These are phyloP conservation scores for Xylaria sp. DNA, from an alignment of 2,329 filamentous ascomycete genomes.

Conservation along the genomic window DNA sequence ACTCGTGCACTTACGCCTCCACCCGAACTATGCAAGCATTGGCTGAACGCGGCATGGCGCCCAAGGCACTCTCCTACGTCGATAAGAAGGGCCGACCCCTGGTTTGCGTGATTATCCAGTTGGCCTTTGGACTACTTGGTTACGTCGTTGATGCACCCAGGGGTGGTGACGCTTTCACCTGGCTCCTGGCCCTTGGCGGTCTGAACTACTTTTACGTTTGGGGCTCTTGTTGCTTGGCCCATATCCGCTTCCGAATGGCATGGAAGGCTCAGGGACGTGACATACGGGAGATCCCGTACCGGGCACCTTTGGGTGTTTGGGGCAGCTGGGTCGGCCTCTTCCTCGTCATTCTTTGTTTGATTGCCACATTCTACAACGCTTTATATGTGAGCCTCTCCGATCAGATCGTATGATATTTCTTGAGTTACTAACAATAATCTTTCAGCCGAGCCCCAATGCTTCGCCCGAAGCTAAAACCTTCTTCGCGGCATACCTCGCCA, in stretches of 20 bases:
- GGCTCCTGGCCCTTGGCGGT: slow-evolving; percentile 74
- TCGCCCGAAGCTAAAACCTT: slow-evolving; percentile 54
- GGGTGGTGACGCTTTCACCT: slow-evolving; percentile 60
- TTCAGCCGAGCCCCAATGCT: slow-evolving; percentile 43
- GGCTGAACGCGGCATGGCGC: slow-evolving; percentile 57
- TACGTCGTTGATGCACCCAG: slow-evolving; percentile 58
- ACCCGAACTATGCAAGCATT: slow-evolving; percentile 59
- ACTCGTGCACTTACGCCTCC: slow-evolving; percentile 57
- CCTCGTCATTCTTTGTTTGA: slow-evolving; percentile 70
- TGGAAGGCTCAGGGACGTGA: slow-evolving; percentile 65
- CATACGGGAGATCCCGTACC: slow-evolving; percentile 55
- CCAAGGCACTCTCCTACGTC: slow-evolving; percentile 63
- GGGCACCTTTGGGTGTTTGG: slow-evolving; percentile 59
- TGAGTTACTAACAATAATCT: slow-evolving; percentile 17
- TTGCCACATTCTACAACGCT: slow-evolving; percentile 75
- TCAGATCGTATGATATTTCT: not conserved
- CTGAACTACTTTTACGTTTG: slow-evolving; percentile 78
- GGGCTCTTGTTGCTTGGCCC: slow-evolving; percentile 69
- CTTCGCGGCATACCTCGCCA: slow-evolving; percentile 64
- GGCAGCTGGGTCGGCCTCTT: slow-evolving; percentile 73
- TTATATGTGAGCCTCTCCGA: slow-evolving; percentile 53
- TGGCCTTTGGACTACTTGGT: slow-evolving; percentile 64
- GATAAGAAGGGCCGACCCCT: slow-evolving; percentile 66
- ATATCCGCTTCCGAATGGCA: slow-evolving; percentile 68
- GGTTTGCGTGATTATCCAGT: slow-evolving; percentile 57